Conservation (phyloP, 2,329 filamentous ascomycete species). For the Cryphonectria parasitica region DNA sequence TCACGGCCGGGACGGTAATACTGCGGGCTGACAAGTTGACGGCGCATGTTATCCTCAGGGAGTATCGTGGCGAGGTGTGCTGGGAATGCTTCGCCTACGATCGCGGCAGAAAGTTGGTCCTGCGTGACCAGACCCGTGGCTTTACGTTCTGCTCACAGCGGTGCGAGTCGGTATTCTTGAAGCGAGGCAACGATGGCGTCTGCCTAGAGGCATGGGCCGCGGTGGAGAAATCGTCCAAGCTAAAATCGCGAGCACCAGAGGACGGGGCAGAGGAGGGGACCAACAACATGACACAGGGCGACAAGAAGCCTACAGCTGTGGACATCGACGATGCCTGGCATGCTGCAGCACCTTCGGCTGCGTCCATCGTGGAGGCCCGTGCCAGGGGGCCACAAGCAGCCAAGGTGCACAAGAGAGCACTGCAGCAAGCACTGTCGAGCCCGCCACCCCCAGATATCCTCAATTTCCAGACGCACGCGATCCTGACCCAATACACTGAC, state of each 20-base stretch:
- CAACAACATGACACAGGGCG: neutral
- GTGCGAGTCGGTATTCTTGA: conserved; percentile 2
- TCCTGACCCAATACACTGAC: conserved; percentile 6
- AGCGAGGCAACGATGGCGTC: conserved; percentile 1
- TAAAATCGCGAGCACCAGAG: conserved; percentile 2
- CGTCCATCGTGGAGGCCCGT: conserved; percentile 3
- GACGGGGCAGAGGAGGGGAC: neutral
- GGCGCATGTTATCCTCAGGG: conserved; percentile 22
- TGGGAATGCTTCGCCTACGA: conserved; percentile 28
- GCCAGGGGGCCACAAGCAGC: neutral
- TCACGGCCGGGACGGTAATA: conserved; percentile 9
- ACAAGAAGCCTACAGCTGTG: neutral
- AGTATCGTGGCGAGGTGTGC: conserved; percentile 29
- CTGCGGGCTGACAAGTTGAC: conserved; percentile 19
- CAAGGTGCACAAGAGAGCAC: neutral
- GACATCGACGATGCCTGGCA: conserved; percentile 19
- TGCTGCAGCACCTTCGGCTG: conserved; percentile 7
- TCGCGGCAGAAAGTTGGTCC: conserved; percentile 23
- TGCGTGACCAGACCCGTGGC: conserved; percentile 18
- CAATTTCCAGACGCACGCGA: conserved; percentile 23
- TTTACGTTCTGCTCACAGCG: conserved; percentile 23
- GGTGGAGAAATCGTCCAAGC: conserved; percentile 10
- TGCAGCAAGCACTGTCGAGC: conserved; percentile 11
- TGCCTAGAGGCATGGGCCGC: conserved; percentile 23
- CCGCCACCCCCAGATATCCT: conserved; percentile 18